Base-by-base conservation (phyloP, 768 basidiomycete genomes). In the Clathrus columnatus region DNA sequence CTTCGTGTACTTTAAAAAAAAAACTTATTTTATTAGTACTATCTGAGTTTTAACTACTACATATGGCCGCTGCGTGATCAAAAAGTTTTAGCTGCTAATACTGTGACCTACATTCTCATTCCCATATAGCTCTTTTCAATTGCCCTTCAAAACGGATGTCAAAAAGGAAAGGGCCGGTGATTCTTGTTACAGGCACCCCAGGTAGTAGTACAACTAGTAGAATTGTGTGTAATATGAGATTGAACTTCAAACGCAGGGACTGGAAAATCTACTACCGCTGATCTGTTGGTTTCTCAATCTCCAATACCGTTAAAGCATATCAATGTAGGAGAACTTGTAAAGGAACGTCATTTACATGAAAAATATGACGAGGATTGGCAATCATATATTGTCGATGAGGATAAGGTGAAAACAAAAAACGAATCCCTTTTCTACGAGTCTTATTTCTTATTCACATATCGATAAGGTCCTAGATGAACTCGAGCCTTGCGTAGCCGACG, bases 321-420 rank as follows among this genome's bases (percentile, higher is more conserved):
- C 70, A 95, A 97, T 63, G 80, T 98, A 48, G 87, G 93, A 29
- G 89, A 98, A 45, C 76, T 84, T 64, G 87, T 96, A 56, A 97
- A 94, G 70, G 83, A 87, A 62, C 80, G 81, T 48, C 79, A 76
- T 1, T 76, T 96, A 4, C 87, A 93, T 65, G 82, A 89, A 58
- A 82, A 84, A 0, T 98, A 80, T 65, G 91, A 99, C 65, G 80
- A 92, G 20, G 92, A 97, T 65, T 99, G 96, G 96, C 84, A 94
- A 64, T 85, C 82, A 49, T 96, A 90, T 68, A 86, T 83, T 1
- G 88, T 96, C 7, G 91, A 98, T 64, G 96, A 99, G 68, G 96
- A 99, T 73, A 90, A 91, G 78, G 93, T 93, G 59, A 51, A 80
- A 64, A 59, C 43, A 48, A n/a, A n/a, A n/a, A 21, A 49, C 24